Conservation (phyloP, 371 early-diverging fungal species). For the Rhizopus microsporus region DNA sequence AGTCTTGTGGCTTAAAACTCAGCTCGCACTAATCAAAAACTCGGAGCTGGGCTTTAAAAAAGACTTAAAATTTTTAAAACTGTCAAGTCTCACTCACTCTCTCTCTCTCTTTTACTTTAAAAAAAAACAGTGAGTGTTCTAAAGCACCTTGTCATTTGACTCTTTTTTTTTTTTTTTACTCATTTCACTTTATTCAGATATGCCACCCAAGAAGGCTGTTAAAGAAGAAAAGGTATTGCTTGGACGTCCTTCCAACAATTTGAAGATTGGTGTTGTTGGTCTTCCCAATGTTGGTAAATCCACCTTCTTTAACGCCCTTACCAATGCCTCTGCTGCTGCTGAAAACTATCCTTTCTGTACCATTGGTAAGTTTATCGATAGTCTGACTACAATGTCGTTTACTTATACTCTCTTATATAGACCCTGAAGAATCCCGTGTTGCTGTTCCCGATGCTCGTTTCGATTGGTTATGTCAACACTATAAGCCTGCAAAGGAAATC, state of each 20-base stretch:
- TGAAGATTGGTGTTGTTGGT: slow-evolving; percentile 97
- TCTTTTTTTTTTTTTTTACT: too few relatives aligned
- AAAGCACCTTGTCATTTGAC: too few relatives aligned
- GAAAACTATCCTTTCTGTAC: slow-evolving; percentile 73
- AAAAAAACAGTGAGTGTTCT: too few relatives aligned
- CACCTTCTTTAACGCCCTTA: slow-evolving; percentile 96
- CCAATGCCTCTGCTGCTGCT: slow-evolving; percentile 85
- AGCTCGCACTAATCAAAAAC: too few relatives aligned
- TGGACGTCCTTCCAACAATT: slow-evolving; percentile 94
- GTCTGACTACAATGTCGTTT: background rate
- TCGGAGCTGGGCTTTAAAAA: too few relatives aligned
- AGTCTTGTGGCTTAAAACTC: too few relatives aligned
- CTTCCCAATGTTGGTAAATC: slow-evolving; percentile 99
- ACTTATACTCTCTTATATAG: slow-evolving; percentile 36
- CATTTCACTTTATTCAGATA: background rate
- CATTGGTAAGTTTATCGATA: slow-evolving; percentile 34
- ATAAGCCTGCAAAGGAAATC: slow-evolving; percentile 66
- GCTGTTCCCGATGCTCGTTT: slow-evolving; percentile 94
- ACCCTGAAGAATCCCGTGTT: slow-evolving; percentile 94
- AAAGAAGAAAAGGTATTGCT: slow-evolving; percentile 85
- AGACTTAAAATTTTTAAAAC: too few relatives aligned
- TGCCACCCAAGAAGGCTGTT: slow-evolving; percentile 81
- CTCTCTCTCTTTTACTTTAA: too few relatives aligned
- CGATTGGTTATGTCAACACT: slow-evolving; percentile 81
- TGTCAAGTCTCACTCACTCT: too few relatives aligned